A percentile compares a stretch with the other conserved stretches of the same genome.
These are phyloP conservation scores for Verticillium alfalfae DNA, from an alignment of 2,329 filamentous ascomycete species.

Conservation along the genomic window DNA sequence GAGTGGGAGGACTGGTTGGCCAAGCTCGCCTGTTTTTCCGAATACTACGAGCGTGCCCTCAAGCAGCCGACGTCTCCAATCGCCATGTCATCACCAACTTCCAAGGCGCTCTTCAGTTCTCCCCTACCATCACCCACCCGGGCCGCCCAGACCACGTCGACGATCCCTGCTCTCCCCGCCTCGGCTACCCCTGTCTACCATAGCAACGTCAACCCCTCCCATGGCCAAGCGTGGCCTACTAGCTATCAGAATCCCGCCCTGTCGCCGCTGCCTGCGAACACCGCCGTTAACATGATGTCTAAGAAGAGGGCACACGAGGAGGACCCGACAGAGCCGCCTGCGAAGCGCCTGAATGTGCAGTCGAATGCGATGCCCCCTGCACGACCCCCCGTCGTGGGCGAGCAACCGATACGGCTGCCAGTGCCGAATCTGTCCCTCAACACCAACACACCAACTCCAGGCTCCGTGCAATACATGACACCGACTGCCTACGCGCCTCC, in stretches of 20 bases:
- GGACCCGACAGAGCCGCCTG: constrained; percentile 46
- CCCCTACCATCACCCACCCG: constrained; percentile 46
- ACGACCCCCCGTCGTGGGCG: constrained; percentile 11
- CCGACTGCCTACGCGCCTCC: constrained; percentile 34
- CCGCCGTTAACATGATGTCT: constrained; percentile 24
- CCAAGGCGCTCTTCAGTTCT: constrained; percentile 29
- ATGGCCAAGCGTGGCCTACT: constrained; percentile 31
- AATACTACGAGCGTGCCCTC: constrained; percentile 72
- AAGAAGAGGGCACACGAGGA: constrained; percentile 49
- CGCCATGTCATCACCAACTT: constrained; percentile 33
- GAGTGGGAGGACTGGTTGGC: constrained; percentile 86
- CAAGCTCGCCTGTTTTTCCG: constrained; percentile 75
- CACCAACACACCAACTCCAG: constrained; percentile 29
- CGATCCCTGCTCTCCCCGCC: constrained; percentile 27
- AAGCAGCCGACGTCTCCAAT: constrained; percentile 29
- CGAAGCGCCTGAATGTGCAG: constrained; percentile 41
- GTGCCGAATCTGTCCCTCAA: constrained; percentile 67
- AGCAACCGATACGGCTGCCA: constrained; percentile 48
- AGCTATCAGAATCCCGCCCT: constrained; percentile 31
- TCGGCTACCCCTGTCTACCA: constrained; percentile 28
- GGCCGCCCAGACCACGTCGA: constrained; percentile 20
- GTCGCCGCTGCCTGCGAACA: constrained; percentile 43
- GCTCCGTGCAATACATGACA: constrained; percentile 23
- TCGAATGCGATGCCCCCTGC: constrained; percentile 12
- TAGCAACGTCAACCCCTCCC: constrained; percentile 18